Base-by-base conservation (phyloP, 306 rosid genomes). In the Inga oerstediana region DNA sequence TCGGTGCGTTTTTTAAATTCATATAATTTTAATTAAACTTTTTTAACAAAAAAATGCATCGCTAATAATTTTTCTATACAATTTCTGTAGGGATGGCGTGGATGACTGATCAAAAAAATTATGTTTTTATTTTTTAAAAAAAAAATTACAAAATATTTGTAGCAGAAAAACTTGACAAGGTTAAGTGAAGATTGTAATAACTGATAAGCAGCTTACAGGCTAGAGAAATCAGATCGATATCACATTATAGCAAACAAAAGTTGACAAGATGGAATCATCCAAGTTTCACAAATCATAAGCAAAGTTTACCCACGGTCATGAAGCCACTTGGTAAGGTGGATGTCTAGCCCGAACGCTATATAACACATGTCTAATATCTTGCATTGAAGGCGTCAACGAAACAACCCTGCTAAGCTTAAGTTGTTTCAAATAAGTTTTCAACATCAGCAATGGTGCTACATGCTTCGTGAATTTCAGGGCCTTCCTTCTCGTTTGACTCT, bases 401-500 rank as follows among this genome's bases (percentile, higher is more conserved):
- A 65, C 80, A 13, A 6, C 52, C 41, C 11, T 4, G 45, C 71
- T 85, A 85, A 68, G 20, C 90, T 83, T 91, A 92, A 49, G 88
- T 70, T 69, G 92, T 84, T 82, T 90, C 86, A 68, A 88, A 84
- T 61, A 91, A 79, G 32, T 82, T 81, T 61, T 92, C 97, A 82
- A 89, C 84, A 78, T 95, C 93, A 4, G 80, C 82, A 51, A 95
- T 71, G 76, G 91, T 88, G 84, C 71, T 81, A 56, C 85, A 91
- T 85, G 98, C 98, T 37, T 93, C 98, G 2, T 90, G 93, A 69
- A 95, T 83, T 77, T 95, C 98, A 12, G 91, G 86, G 70, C 90
- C 90, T 69, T 84, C 89, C 86, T 91, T 91, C 88, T 88, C 87
- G 65, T 79, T 83, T 30, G 87, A 84, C 79, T 92, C 90, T 27